Conservation (phyloP, 495 filamentous ascomycete species). For the Daldinia concentrica region DNA sequence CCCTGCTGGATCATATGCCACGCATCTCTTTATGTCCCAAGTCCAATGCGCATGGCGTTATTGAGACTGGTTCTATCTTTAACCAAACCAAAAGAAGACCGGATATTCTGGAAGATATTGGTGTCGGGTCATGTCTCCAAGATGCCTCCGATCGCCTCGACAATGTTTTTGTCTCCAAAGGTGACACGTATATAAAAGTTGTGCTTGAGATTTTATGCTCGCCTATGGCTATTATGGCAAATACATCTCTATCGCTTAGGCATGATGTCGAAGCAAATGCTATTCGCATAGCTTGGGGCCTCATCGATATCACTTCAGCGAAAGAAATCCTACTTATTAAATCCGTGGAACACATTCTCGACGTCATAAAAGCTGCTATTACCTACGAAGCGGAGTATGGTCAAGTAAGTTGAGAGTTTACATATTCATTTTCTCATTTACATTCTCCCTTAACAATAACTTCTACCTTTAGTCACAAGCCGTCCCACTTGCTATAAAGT, state of each 20-base stretch:
- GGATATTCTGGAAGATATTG: neutral
- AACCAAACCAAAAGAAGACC: neutral
- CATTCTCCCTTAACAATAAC: neutral
- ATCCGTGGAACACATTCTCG: constrained; percentile 32
- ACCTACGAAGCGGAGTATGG: constrained; percentile 40
- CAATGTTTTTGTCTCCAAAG: constrained; percentile 9
- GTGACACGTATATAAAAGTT: constrained; percentile 37
- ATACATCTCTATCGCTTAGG: constrained; percentile 17
- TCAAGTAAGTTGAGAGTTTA: constrained; percentile 19
- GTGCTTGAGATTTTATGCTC: constrained; percentile 43
- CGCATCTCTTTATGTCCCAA: constrained; percentile 34
- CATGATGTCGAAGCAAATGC: constrained; percentile 24
- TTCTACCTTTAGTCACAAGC: constrained; percentile 21
- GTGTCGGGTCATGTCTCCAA: constrained; percentile 17
- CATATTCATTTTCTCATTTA: neutral
- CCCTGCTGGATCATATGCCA: constrained; percentile 27
- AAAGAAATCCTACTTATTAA: constrained; percentile 23
- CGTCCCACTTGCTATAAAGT: constrained; percentile 27
- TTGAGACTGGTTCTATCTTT: neutral
- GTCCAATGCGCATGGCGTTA: neutral
- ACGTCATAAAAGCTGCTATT: constrained; percentile 40
- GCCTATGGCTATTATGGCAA: constrained; percentile 16
- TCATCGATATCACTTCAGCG: constrained; percentile 20
- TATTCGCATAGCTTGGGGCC: constrained; percentile 38
- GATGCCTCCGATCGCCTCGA: constrained; percentile 36